Conservation (phyloP, 129 eudicot species). For the Deinandra increscens region DNA sequence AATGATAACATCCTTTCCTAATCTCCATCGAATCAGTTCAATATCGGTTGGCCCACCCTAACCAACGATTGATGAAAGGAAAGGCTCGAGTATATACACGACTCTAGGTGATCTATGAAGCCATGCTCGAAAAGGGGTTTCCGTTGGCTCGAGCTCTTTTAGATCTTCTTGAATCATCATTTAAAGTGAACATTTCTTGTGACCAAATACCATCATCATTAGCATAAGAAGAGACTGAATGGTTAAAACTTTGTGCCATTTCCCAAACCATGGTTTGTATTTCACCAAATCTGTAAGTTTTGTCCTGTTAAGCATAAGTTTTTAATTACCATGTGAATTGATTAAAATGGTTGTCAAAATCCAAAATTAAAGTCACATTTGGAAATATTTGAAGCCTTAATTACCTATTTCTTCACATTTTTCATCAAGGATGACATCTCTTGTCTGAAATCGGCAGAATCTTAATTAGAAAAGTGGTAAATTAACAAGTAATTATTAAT, state of each 20-base stretch:
- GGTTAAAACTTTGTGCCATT: slow-evolving; percentile 63
- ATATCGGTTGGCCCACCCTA: background rate
- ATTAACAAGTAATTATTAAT: background rate
- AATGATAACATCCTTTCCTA: background rate
- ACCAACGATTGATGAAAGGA: slow-evolving; percentile 5
- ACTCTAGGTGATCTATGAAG: slow-evolving; percentile 1
- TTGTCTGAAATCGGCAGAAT: slow-evolving; percentile 70
- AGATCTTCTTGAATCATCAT: slow-evolving; percentile 19
- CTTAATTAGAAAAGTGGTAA: slow-evolving; percentile 36
- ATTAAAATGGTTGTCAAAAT: background rate
- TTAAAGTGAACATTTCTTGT: background rate
- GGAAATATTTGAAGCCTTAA: background rate
- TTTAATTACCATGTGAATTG: background rate
- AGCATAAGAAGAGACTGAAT: slow-evolving; percentile 2
- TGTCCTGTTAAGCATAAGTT: slow-evolving; percentile 40
- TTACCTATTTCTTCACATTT: slow-evolving; percentile 73
- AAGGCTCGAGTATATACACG: background rate
- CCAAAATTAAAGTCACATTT: background rate
- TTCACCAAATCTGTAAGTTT: slow-evolving; percentile 53
- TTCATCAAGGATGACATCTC: slow-evolving; percentile 75
- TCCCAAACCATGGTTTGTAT: slow-evolving; percentile 73
- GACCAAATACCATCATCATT: slow-evolving; percentile 4
- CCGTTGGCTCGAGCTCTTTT: slow-evolving; percentile 32
- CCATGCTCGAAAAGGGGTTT: slow-evolving; percentile 4
- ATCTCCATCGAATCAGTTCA: background rate